These are phyloP conservation scores for Termitomyces sp. DNA, from an alignment of 1,284 basidiomycete species.

Conservation along the genomic window DNA sequence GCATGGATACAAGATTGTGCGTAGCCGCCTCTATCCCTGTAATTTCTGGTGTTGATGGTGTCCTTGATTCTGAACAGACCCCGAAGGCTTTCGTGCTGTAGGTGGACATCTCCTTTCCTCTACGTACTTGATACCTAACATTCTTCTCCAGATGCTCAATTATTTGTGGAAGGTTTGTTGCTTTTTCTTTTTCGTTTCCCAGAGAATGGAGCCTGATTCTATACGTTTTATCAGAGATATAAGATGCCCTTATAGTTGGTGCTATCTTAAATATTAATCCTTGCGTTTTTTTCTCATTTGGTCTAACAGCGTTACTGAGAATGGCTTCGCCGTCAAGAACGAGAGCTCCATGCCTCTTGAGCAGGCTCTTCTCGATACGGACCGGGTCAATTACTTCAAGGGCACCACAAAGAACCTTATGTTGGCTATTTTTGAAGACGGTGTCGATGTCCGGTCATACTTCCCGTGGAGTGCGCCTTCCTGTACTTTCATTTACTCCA, in stretches of 20 bases:
- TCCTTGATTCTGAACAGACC: conserved; percentile 33
- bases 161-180: conserved; percentile 60
- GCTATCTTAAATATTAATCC: background rate
- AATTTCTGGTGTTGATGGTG: background rate
- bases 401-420: conserved; percentile 62
- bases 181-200: conserved; percentile 2
- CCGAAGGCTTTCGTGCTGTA: conserved; percentile 57
- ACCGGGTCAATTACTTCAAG: conserved; percentile 68
- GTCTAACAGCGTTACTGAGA: conserved; percentile 55
- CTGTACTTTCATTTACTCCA: background rate
- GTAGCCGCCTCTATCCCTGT: conserved; percentile 14
- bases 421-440: conserved; percentile 60
- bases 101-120: conserved; percentile 12
- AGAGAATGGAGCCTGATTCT: conserved; percentile 6
- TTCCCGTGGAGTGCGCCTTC: conserved; percentile 63
- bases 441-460: conserved; percentile 65
- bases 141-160: conserved; percentile 47
- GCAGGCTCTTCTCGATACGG: conserved; percentile 57
- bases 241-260: conserved; percentile 63
- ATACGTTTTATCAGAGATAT: conserved; percentile 44
- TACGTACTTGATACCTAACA: background rate
- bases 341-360: conserved; percentile 56
- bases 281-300: background rate
- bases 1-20: conserved; percentile 67
- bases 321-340: conserved; percentile 71